Conservation (phyloP, 164 flowering plant species). For the Berberis vulgaris region DNA sequence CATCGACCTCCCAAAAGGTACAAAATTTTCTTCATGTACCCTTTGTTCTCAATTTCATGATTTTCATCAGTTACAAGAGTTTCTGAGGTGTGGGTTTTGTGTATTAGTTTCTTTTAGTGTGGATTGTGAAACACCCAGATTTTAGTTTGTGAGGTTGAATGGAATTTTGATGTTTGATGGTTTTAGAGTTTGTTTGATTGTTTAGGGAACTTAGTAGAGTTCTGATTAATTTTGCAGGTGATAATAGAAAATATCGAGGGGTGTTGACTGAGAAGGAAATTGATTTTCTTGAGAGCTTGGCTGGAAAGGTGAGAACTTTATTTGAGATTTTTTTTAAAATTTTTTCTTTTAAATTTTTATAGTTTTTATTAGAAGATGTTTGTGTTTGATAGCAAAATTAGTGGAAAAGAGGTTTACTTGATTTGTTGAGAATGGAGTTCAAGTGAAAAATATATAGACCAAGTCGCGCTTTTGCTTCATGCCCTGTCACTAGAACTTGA, state of each 20-base stretch:
- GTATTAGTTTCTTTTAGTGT: background rate
- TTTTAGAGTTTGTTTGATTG: no score
- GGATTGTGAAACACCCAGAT: background rate
- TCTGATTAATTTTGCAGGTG: conserved; percentile 22
- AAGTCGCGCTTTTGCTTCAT: background rate
- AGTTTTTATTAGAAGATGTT: no score
- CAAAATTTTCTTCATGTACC: background rate
- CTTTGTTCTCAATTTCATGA: no score
- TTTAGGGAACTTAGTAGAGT: no score
- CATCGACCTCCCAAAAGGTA: conserved; percentile 31
- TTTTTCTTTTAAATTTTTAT: no score
- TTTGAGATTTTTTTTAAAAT: background rate
- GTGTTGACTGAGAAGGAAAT: conserved; percentile 64
- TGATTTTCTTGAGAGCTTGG: conserved; percentile 61
- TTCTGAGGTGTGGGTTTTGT: background rate
- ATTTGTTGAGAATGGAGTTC: background rate
- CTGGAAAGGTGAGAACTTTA: conserved; percentile 20
- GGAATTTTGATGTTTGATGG: conserved; percentile 3
- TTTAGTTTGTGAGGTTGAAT: conserved; percentile 1
- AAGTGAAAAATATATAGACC: background rate
- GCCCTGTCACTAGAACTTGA: background rate
- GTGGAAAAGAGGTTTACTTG: background rate
- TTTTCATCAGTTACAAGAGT: background rate
- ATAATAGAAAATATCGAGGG: conserved; percentile 34
- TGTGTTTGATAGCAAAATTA: background rate